Base-by-base conservation (phyloP, 345 rosid genomes). In the Brassica juncea region DNA sequence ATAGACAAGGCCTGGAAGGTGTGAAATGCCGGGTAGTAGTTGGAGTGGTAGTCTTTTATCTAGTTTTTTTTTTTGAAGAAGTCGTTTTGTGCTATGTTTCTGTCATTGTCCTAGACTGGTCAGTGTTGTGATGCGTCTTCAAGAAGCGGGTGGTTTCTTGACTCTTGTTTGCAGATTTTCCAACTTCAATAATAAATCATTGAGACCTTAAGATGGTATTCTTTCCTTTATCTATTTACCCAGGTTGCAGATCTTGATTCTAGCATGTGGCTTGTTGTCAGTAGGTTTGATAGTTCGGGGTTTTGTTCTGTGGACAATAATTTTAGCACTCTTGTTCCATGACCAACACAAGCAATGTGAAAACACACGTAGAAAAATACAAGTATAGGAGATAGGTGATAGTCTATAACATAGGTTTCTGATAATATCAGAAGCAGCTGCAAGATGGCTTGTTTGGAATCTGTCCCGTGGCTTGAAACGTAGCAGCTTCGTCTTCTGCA, bases 401-500 rank as follows among this genome's bases (percentile, higher is more conserved):
- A 35, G 57, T 37, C 11, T 71, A 44, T 39, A 30, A 64, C 34
- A 27, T 49, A 77, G 64, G 39, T 70, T 62, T 4, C 11, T 61
- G 63, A 28, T 70, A 58, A 44, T 59, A 66, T 86, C 76, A 89
- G 87, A 94, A 90, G 86, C 95, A 92, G 35, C 87, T 89, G 8
- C 85, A 77, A 71, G 74, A 73, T 25, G 78, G 30, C 85, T 88
- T 90, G 75, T 88, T 89, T 1, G 99, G 99, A 59, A 83, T 55
- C 27, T 83, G 81, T 8, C 94, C 92, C 1, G 86, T 86, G 21
- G 97, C 95, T 4, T 89, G 94, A 81, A 84, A 83, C 76, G 82
- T 90, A 10, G 94, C 99, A 69, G 95, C 94, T 71, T 44, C 77
- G 73, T 94, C 98, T 85, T 90, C 98, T 0, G 93, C 95, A 73